Percentiles rank a stretch among this genome's conserved stretches.
Conservation (phyloP, 2,329 filamentous ascomycete genomes). For the Grosmannia clavigera region DNA sequence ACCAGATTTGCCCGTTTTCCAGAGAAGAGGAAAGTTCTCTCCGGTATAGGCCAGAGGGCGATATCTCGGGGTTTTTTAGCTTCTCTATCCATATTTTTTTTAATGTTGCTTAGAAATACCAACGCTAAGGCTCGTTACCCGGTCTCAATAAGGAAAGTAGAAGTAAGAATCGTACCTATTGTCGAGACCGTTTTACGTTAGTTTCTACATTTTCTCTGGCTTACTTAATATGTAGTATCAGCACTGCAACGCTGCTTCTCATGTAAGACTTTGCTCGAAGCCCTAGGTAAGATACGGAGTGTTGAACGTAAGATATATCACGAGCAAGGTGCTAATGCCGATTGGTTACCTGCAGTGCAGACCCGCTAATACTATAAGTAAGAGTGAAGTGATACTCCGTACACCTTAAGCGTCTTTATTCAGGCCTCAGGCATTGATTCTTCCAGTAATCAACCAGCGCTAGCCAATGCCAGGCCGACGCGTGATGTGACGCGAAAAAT, state of each 20-base stretch:
- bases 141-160: background rate
- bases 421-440: background rate
- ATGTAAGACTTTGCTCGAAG: too few relatives aligned
- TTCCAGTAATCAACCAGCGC: background rate
- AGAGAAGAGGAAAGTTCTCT: background rate
- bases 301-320: background rate
- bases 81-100: background rate
- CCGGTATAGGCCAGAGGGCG: background rate
- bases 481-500: slow-evolving; percentile 15
- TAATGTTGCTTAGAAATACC: slow-evolving; percentile 9
- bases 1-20: background rate
- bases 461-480: background rate
- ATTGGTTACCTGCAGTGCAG: too few relatives aligned
- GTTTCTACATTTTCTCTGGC: background rate
- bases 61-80: slow-evolving; percentile 3
- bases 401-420: background rate
- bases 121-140: background rate
- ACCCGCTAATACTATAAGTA: too few relatives aligned
- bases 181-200: background rate
- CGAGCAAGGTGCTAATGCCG: background rate
- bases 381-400: too few relatives aligned
- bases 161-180: background rate
- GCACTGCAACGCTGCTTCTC: too few relatives aligned
- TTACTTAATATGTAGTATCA: background rate
- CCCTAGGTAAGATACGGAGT: too few relatives aligned